Conservation (phyloP, 2,329 filamentous ascomycete genomes). For the Anthostomella pinea region DNA sequence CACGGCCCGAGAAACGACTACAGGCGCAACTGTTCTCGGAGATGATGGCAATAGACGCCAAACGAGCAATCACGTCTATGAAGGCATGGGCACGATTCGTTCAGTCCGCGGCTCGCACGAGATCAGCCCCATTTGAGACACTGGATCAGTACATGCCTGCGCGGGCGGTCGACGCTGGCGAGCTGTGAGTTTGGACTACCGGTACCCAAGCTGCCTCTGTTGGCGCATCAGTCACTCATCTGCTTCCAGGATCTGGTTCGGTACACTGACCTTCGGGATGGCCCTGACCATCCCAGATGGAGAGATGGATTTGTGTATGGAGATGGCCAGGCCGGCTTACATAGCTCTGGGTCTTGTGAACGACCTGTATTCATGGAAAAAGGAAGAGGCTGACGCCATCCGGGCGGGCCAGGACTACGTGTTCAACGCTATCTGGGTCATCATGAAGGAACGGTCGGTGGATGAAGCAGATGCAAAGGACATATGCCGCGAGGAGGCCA, state of each 20-base stretch:
- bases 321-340: constrained; percentile 29
- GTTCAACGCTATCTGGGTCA: constrained; percentile 38
- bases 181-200: constrained; percentile 21
- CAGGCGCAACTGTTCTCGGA: constrained; percentile 25
- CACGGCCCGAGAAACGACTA: constrained; percentile 20
- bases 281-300: constrained; percentile 36
- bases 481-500: constrained; percentile 24
- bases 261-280: constrained; percentile 35
- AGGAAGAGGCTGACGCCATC: constrained; percentile 32
- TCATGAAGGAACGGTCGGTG: constrained; percentile 35
- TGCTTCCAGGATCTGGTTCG: constrained; percentile 32
- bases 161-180: constrained; percentile 26
- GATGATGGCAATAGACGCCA: constrained; percentile 28
- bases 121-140: constrained; percentile 19
- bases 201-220: neutral
- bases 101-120: constrained; percentile 14
- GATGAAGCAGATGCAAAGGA: constrained; percentile 27
- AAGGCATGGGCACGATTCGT: constrained; percentile 27
- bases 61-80: constrained; percentile 23
- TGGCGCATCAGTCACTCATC: neutral
- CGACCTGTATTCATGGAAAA: constrained; percentile 39
- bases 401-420: constrained; percentile 26
- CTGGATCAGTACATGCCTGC: constrained; percentile 29
- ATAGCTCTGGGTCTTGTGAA: constrained; percentile 34
- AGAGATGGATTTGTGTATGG: constrained; percentile 30